phyloP scores from a whole-genome alignment of 1,139 yeast species.

The Arxiozyma slooffiae region DNA sequence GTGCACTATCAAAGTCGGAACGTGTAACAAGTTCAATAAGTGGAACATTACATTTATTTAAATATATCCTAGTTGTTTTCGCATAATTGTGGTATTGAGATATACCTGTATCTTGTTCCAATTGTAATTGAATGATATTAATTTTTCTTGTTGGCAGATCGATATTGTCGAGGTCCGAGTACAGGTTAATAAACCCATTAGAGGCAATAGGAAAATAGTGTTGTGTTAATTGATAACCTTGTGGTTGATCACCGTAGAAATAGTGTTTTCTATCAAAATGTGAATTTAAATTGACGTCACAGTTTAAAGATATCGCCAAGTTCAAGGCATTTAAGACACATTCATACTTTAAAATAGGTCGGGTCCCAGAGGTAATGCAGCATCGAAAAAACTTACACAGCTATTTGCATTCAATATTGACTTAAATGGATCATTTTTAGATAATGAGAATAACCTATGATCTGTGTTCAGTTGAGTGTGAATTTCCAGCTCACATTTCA shows the following conservation, averaged over 20 bases:
- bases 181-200: conserved; percentile 48
- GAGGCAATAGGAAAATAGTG: conserved; percentile 71
- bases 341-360: conserved; percentile 70
- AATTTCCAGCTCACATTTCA: conserved; percentile 85
- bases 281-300: conserved; percentile 47
- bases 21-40: conserved; percentile 83
- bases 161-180: conserved; percentile 46
- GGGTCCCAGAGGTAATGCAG: conserved; percentile 90
- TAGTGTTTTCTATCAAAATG: conserved; percentile 90
- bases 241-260: conserved; percentile 92
- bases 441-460: conserved; percentile 63
- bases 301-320: conserved; percentile 62
- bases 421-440: conserved; percentile 36
- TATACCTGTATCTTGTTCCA: conserved; percentile 93
- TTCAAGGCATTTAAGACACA: conserved; percentile 62
- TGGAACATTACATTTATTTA: conserved; percentile 79
- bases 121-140: conserved; percentile 62
- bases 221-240: conserved; percentile 94
- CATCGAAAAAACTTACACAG: conserved; percentile 68
- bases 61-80: conserved; percentile 47
- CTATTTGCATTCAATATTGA: conserved; percentile 52
- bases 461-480: conserved; percentile 79
- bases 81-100: conserved; percentile 42
- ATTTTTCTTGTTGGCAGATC: conserved; percentile 36
- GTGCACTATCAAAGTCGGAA: conserved; percentile 67